These are phyloP conservation scores for Cyanidioschyzon merolae DNA, from an alignment of 23 red algal genomes.

Conservation along the genomic window DNA sequence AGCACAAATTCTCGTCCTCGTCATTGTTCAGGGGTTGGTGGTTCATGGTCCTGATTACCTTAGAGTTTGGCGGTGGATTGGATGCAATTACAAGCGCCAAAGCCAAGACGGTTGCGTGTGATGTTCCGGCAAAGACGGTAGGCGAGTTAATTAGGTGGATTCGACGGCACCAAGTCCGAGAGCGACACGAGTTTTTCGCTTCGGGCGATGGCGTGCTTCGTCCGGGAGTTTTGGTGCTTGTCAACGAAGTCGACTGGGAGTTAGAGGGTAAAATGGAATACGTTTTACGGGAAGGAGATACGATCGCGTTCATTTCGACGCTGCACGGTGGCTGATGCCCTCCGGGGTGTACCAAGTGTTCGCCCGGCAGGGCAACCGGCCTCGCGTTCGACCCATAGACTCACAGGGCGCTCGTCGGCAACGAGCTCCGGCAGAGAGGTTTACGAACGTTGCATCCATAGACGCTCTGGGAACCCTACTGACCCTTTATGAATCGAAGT, in stretches of 20 bases:
- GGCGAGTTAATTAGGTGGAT: conserved; percentile 59
- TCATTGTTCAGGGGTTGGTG: too few relatives aligned
- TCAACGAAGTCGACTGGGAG: conserved; percentile 98
- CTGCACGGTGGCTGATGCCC: conserved; percentile 94
- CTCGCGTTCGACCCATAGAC: too few relatives aligned
- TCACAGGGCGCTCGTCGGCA: too few relatives aligned
- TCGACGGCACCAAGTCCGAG: conserved; percentile 36
- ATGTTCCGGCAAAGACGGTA: conserved; percentile 27
- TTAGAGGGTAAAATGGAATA: conserved; percentile 56
- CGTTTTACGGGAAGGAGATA: conserved; percentile 36
- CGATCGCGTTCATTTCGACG: conserved; percentile 91
- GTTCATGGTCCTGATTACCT: conserved; percentile 2
- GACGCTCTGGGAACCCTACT: too few relatives aligned
- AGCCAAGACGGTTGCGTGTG: conserved; percentile 2
- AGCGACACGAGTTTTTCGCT: conserved; percentile 79
- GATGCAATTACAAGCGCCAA: conserved; percentile 16
- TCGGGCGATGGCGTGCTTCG: conserved; percentile 30
- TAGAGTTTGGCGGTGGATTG: conserved; percentile 30
- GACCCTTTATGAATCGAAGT: too few relatives aligned
- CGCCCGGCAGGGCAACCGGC: too few relatives aligned
- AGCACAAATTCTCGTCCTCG: too few relatives aligned
- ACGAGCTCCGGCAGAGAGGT: too few relatives aligned
- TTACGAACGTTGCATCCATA: too few relatives aligned
- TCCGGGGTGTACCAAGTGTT: too few relatives aligned
- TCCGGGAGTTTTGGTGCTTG: conserved; percentile 86